phyloP scores from a whole-genome alignment of 2,329 filamentous ascomycete species.

The Pseudophaeomoniella oleicola region DNA sequence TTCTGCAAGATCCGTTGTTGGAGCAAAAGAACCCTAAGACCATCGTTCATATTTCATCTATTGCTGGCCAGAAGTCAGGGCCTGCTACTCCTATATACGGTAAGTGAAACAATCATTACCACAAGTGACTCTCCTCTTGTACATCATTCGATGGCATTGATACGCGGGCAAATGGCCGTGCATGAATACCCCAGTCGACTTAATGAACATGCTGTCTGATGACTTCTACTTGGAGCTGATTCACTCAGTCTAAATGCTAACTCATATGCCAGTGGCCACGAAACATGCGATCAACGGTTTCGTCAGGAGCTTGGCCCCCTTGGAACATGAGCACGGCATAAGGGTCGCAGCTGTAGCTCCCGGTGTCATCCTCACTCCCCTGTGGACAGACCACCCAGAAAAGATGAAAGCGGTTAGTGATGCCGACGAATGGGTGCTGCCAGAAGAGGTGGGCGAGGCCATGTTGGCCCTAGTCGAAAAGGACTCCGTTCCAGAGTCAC shows the following conservation, averaged over 20 bases:
- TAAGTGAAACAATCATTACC: too few relatives aligned
- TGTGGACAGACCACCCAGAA: conserved; percentile 48
- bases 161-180: too few relatives aligned
- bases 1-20: conserved; percentile 16
- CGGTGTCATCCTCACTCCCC: conserved; percentile 45
- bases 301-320: conserved; percentile 32
- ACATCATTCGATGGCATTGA: too few relatives aligned
- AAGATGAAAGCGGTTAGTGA: conserved; percentile 38
- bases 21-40: background rate
- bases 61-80: conserved; percentile 26
- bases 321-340: conserved; percentile 36
- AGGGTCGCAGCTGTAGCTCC: conserved; percentile 46
- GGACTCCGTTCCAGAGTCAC: conserved; percentile 17
- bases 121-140: too few relatives aligned
- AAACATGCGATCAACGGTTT: conserved; percentile 36
- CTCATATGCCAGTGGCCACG: conserved; percentile 23
- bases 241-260: too few relatives aligned
- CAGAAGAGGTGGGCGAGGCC: conserved; percentile 44
- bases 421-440: conserved; percentile 42
- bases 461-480: conserved; percentile 43
- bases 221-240: too few relatives aligned
- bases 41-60: conserved; percentile 34
- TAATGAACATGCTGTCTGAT: too few relatives aligned
- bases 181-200: too few relatives aligned
- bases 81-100: conserved; percentile 31